phyloP scores from a whole-genome alignment of 257 asterid species.

The Echium plantagineum region DNA sequence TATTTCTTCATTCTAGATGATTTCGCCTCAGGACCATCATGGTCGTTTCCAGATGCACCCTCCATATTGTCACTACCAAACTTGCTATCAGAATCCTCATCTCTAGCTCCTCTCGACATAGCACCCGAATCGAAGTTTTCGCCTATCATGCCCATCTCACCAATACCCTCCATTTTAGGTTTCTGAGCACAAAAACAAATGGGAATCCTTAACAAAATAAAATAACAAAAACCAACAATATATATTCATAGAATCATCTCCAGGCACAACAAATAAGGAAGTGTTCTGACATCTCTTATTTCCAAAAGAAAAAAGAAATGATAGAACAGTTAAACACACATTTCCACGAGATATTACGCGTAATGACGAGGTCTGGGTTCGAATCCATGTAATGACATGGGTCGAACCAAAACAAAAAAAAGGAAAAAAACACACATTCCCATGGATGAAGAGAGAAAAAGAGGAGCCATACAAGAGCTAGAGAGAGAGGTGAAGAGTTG shows the following conservation, averaged over 20 bases:
- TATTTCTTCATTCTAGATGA: background rate
- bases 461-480: background rate
- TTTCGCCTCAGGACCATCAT: background rate
- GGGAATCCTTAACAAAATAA: background rate
- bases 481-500: too few relatives aligned
- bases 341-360: too few relatives aligned
- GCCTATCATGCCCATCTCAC: conserved; percentile 41
- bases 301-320: too few relatives aligned
- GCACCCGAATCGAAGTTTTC: conserved; percentile 27
- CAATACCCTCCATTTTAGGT: conserved; percentile 65
- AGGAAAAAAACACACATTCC: background rate
- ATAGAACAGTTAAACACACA: background rate
- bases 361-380: too few relatives aligned
- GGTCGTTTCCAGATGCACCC: background rate
- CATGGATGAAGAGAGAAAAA: background rate
- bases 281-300: too few relatives aligned
- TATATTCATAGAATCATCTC: background rate
- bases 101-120: conserved; percentile 20
- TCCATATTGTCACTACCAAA: conserved; percentile 7
- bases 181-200: conserved; percentile 22
- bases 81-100: conserved; percentile 42
- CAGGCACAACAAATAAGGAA: too few relatives aligned
- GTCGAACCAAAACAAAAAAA: too few relatives aligned
- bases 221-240: conserved; percentile 9
- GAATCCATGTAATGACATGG: too few relatives aligned